Evolutionary conservation across 1,284 basidiomycete genomes (phyloP).

Genomic region (Apiotrichum siamense): DNA sequence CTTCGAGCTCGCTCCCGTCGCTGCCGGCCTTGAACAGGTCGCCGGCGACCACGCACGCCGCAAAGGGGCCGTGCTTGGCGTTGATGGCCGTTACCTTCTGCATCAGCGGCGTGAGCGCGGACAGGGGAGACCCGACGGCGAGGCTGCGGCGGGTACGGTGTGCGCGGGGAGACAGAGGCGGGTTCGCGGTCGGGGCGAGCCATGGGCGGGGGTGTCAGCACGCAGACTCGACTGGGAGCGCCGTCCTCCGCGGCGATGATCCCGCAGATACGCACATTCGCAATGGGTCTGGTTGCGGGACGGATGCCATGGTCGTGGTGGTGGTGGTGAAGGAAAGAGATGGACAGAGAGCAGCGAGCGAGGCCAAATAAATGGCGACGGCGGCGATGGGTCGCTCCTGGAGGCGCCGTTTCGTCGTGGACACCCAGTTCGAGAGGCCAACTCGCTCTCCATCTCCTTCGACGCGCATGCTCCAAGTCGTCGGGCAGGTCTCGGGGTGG

Average conservation of each 20-base stretch:
- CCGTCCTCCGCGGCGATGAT: not conserved
- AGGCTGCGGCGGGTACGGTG: conserved; percentile 53
- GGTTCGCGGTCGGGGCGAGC: too few relatives aligned
- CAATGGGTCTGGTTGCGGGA: conserved; percentile 8
- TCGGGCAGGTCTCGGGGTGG: too few relatives aligned
- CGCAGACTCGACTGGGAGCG: not conserved
- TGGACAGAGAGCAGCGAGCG: too few relatives aligned
- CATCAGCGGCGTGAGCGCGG: conserved; percentile 66
- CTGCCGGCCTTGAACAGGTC: conserved; percentile 76
- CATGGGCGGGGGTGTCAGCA: not conserved
- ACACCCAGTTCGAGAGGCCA: too few relatives aligned
- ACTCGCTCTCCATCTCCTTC: too few relatives aligned
- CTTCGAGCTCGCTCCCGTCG: conserved; percentile 49
- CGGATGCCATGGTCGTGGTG: not conserved
- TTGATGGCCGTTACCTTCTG: conserved; percentile 80
- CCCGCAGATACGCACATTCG: conserved; percentile 7
- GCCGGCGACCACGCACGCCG: conserved; percentile 76
- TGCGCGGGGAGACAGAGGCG: too few relatives aligned
- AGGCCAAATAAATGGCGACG: too few relatives aligned
- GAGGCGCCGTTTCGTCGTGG: too few relatives aligned
- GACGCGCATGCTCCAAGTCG: too few relatives aligned
- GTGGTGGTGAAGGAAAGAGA: not conserved
- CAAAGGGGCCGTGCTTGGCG: conserved; percentile 89
- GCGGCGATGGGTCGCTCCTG: too few relatives aligned
- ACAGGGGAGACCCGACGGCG: conserved; percentile 77